Conservation (phyloP, 2,329 filamentous ascomycete species). For the Penicillium sp. region DNA sequence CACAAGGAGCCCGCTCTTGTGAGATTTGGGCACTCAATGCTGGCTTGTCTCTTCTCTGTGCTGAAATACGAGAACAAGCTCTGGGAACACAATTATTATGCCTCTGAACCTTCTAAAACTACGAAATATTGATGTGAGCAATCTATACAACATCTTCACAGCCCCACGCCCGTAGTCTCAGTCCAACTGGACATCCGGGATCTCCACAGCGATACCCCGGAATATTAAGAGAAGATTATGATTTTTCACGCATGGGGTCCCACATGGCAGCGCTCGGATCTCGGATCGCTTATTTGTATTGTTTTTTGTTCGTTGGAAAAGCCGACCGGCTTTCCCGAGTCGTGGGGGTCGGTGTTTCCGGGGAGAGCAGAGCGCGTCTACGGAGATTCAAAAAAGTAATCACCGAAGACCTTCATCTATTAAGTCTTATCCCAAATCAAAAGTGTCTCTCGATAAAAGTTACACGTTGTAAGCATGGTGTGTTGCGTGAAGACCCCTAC, state of each 20-base stretch:
- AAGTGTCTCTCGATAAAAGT: not conserved
- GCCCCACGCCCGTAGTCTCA: too few species aligned
- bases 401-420: not conserved
- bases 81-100: too few species aligned
- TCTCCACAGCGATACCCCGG: not conserved
- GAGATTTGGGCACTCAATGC: not conserved
- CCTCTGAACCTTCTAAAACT: too few species aligned
- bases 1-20: not conserved
- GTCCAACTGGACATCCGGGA: not conserved
- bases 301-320: not conserved
- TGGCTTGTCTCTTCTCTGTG: too few species aligned
- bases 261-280: not conserved
- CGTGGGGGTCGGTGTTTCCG: not conserved
- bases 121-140: too few species aligned
- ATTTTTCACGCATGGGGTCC: not conserved
- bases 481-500: not conserved
- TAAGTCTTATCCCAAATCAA: not conserved
- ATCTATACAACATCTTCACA: too few species aligned
- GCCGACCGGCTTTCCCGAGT: not conserved
- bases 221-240: not conserved
- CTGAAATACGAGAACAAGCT: too few species aligned
- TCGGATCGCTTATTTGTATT: not conserved
- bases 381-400: not conserved
- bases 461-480: not conserved
- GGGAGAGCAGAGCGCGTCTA: not conserved